Evolutionary conservation across 108 stramenopile genomes (phyloP).

Genomic region (Epithemia pelagica): DNA sequence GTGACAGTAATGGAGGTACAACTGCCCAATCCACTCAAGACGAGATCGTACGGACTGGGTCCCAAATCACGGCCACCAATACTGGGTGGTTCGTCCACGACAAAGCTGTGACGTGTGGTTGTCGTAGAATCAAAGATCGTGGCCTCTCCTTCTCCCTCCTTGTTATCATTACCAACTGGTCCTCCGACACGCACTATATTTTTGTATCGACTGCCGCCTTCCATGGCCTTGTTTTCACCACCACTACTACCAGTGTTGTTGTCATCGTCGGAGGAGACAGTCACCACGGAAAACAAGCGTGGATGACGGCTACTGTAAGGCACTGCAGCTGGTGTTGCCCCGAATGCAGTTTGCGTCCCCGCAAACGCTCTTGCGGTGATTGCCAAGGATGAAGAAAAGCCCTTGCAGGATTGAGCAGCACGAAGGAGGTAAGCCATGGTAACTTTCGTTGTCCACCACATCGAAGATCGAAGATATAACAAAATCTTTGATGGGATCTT

Average conservation of each 20-base stretch:
- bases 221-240: neutral
- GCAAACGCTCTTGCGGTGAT: too few species aligned
- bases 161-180: neutral
- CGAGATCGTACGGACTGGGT: constrained; percentile 19
- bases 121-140: too few species aligned
- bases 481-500: too few species aligned
- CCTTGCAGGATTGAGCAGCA: too few species aligned
- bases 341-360: too few species aligned
- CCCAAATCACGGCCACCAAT: constrained; percentile 17
- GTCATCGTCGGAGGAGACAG: neutral
- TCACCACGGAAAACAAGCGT: neutral
- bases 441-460: too few species aligned
- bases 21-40: constrained; percentile 22
- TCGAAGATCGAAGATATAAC: too few species aligned
- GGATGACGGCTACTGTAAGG: too few species aligned
- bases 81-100: constrained; percentile 14
- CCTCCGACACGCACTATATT: neutral
- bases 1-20: constrained; percentile 31
- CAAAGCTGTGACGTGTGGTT: constrained; percentile 1
- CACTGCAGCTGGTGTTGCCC: too few species aligned
- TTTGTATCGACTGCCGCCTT: neutral
- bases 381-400: too few species aligned
- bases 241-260: neutral
- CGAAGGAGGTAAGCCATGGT: too few species aligned
- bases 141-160: neutral